Percentiles rank a stretch among this genome's conserved stretches.
Conservation (phyloP, 179 eudicot species). For the Spergularia azorica region DNA sequence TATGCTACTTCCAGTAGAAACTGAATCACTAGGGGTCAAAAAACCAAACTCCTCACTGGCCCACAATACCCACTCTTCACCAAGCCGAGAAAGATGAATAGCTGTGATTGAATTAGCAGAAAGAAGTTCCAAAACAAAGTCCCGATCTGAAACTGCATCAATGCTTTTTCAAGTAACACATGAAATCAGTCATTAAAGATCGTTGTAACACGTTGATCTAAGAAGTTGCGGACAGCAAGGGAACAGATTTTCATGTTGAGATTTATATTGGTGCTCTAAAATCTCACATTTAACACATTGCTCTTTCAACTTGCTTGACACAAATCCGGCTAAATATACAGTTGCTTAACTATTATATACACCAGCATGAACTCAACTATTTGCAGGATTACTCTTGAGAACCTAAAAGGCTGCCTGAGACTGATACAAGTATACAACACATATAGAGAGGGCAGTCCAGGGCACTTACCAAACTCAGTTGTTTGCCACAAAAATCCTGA, state of each 20-base stretch:
- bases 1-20: conserved; percentile 99
- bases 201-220: conserved; percentile 4
- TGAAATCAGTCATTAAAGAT: conserved; percentile 22
- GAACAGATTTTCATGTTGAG: not conserved
- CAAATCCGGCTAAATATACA: not conserved
- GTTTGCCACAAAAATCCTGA: not conserved
- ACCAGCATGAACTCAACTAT: not conserved
- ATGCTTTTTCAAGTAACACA: conserved; percentile 58
- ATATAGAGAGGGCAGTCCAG: not conserved
- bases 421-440: not conserved
- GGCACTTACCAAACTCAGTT: not conserved
- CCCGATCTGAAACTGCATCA: conserved; percentile 98
- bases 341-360: not conserved
- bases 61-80: conserved; percentile 99
- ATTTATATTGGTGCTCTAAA: not conserved
- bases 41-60: conserved; percentile 98
- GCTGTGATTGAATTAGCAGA: conserved; percentile 92
- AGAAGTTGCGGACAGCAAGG: not conserved
- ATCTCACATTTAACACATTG: not conserved
- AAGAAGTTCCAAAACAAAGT: conserved; percentile 91
- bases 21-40: conserved; percentile 85
- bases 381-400: not conserved
- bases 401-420: not conserved
- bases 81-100: conserved; percentile 93
- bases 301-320: not conserved